A percentile compares a stretch with the other conserved stretches of the same genome.
These are phyloP conservation scores for Drechslerella dactyloides DNA, from an alignment of 2,329 filamentous ascomycete species.

Conservation along the genomic window DNA sequence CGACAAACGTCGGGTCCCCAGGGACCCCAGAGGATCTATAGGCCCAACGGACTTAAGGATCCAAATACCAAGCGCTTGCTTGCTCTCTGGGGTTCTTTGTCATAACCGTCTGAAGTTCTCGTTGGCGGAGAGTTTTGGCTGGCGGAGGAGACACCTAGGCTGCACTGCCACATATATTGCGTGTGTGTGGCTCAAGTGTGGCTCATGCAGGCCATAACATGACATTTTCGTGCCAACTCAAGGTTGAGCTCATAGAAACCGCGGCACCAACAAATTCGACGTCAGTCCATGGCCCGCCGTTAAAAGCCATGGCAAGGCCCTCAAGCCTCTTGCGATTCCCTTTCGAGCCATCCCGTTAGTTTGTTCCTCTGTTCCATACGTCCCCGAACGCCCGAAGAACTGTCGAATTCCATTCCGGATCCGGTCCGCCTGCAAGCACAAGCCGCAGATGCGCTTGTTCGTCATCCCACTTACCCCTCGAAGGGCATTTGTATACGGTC, in stretches of 20 bases:
- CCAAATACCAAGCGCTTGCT: too few species aligned
- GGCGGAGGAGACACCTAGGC: neutral
- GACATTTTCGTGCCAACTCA: neutral
- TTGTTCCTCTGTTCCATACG: neutral
- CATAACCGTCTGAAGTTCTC: too few species aligned
- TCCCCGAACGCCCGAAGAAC: conserved; percentile 6
- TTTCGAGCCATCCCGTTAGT: conserved; percentile 19
- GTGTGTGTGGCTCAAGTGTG: conserved; percentile 25
- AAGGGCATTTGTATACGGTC: conserved; percentile 89
- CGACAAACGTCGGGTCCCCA: conserved; percentile 48
- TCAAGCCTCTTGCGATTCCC: conserved; percentile 6
- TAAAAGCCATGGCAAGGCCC: conserved; percentile 42
- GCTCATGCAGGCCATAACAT: neutral
- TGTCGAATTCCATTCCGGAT: neutral
- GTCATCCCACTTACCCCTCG: conserved; percentile 90
- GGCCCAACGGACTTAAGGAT: conserved; percentile 29
- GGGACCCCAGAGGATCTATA: conserved; percentile 13
- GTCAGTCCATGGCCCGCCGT: conserved; percentile 19
- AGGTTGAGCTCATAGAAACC: neutral
- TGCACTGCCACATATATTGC: conserved; percentile 34
- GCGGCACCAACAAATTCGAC: conserved; percentile 21
- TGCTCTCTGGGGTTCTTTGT: too few species aligned
- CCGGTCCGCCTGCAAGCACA: neutral
- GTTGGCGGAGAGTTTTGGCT: neutral
- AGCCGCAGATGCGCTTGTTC: conserved; percentile 79